Percentiles rank a stretch among this genome's conserved stretches.
Conservation (phyloP, 164 flowering plant species). For the Nymphaea thermarum region DNA sequence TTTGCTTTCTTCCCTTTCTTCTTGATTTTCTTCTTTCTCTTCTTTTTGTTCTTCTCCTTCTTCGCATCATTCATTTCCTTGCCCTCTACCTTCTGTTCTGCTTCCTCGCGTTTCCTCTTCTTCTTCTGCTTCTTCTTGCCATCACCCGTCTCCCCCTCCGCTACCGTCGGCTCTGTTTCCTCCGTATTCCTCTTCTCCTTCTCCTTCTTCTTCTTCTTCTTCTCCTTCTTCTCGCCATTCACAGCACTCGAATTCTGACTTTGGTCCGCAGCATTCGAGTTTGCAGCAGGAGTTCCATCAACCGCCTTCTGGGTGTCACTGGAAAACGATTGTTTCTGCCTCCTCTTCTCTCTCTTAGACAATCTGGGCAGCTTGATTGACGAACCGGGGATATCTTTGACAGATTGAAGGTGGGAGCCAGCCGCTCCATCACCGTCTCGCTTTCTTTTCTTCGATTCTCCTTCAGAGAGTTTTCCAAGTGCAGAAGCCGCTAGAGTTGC, state of each 20-base stretch:
- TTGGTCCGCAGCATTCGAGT: not conserved
- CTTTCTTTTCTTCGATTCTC: conserved; percentile 2
- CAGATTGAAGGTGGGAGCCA: conserved; percentile 18
- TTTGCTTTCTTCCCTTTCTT: conserved; percentile 10
- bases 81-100: conserved; percentile 5
- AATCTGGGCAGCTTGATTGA: conserved; percentile 36
- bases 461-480: not conserved
- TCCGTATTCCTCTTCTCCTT: conserved; percentile 11
- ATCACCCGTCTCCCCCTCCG: not conserved
- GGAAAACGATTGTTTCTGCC: conserved; percentile 9
- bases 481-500: conserved; percentile 25
- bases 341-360: conserved; percentile 60
- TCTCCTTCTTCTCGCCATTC: conserved; percentile 9
- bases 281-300: not conserved
- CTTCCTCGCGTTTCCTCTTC: not conserved
- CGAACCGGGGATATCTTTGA: conserved; percentile 28
- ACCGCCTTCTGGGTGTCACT: conserved; percentile 6
- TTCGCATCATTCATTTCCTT: conserved; percentile 7
- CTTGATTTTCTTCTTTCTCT: conserved; percentile 11
- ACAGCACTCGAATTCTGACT: not conserved
- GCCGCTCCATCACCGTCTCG: conserved; percentile 7
- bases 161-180: not conserved
- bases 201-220: conserved; percentile 22
- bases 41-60: conserved; percentile 18
- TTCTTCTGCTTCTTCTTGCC: not conserved